Evolutionary conservation across 2,329 filamentous ascomycete genomes (phyloP).

Genomic region (Trichophyton equinum): DNA sequence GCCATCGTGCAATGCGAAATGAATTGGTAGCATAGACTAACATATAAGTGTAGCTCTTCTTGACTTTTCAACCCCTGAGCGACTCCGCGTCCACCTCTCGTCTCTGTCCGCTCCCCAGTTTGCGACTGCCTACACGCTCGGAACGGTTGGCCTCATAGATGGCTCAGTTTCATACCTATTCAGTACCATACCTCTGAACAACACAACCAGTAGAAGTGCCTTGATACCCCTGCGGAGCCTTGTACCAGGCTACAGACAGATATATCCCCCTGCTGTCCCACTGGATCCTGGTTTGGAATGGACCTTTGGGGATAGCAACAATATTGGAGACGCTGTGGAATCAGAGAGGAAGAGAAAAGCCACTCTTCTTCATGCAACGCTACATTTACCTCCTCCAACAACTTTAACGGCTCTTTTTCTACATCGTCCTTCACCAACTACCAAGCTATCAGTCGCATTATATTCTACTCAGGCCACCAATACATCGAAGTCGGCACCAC

Average conservation of each 20-base stretch:
- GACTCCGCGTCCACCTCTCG: constrained; percentile 74
- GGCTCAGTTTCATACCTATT: constrained; percentile 96
- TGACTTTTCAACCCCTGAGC: constrained; percentile 74
- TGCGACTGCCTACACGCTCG: constrained; percentile 83
- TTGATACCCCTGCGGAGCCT: constrained; percentile 64
- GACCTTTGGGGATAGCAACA: background rate
- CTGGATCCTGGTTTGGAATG: constrained; percentile 12
- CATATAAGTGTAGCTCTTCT: constrained; percentile 51
- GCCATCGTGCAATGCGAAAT: background rate
- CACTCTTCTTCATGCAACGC: constrained; percentile 34
- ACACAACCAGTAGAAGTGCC: constrained; percentile 55
- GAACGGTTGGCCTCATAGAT: constrained; percentile 80
- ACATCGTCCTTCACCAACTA: constrained; percentile 60
- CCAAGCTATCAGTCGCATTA: constrained; percentile 63
- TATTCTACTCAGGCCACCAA: constrained; percentile 30
- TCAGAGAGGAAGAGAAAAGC: constrained; percentile 18
- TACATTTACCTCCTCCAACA: constrained; percentile 52
- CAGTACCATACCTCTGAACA: constrained; percentile 65
- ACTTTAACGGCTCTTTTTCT: constrained; percentile 78
- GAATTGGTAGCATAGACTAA: background rate
- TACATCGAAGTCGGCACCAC: constrained; percentile 33
- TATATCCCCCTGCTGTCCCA: constrained; percentile 39
- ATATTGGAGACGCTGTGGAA: background rate
- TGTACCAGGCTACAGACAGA: constrained; percentile 68
- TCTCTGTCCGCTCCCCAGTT: constrained; percentile 88